Conservation (phyloP, 306 rosid genomes). For the Pyrus communis region DNA sequence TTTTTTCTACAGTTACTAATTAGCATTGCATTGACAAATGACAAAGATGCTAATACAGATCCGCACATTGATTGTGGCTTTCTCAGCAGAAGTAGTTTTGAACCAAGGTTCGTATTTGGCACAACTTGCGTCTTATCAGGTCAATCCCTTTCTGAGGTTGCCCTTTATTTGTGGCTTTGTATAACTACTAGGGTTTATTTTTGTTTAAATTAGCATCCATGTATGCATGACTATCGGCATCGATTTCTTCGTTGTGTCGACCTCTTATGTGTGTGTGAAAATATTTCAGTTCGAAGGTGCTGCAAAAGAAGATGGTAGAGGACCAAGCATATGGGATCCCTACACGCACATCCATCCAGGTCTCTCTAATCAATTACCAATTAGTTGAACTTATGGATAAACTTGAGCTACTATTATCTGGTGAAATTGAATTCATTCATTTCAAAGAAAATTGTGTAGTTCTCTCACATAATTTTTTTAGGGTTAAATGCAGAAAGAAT, state of each 20-base stretch:
- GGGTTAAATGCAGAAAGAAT: slow-evolving; percentile 19
- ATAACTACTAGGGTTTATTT: background rate
- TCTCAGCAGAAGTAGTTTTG: slow-evolving; percentile 38
- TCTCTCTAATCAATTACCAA: background rate
- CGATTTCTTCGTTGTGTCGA: background rate
- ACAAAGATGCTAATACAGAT: background rate
- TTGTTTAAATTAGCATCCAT: background rate
- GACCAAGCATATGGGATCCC: slow-evolving; percentile 40
- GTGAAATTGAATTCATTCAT: too few relatives aligned
- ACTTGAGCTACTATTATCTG: background rate
- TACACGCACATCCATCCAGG: slow-evolving; percentile 34
- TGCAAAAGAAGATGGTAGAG: slow-evolving; percentile 29
- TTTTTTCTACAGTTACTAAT: background rate
- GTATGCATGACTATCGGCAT: background rate
- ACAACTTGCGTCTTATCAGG: slow-evolving; percentile 42
- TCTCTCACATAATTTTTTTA: background rate
- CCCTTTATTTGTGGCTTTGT: too few relatives aligned
- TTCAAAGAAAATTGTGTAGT: too few relatives aligned
- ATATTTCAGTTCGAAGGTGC: slow-evolving; percentile 27
- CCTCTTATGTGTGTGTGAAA: background rate
- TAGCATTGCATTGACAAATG: background rate
- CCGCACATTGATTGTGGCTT: background rate
- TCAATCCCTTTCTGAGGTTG: background rate
- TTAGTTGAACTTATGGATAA: background rate
- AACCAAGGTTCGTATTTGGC: slow-evolving; percentile 35